Conservation (phyloP, 805 yeast species). For the Brettanomyces custersianus region DNA sequence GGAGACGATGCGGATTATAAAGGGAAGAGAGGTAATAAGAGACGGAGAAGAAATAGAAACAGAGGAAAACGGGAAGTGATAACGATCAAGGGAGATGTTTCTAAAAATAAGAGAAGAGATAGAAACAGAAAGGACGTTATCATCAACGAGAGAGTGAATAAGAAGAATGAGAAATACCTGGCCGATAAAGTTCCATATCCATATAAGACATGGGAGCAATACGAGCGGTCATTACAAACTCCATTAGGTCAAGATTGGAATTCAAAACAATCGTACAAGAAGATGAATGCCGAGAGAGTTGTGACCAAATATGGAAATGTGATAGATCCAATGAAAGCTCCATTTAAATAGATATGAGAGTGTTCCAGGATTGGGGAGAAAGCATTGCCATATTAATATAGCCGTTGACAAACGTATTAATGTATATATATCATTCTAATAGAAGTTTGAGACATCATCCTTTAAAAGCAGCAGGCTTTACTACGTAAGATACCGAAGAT, state of each 20-base stretch:
- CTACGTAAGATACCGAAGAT: too few species aligned
- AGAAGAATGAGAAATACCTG: constrained; percentile 78
- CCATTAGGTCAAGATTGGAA: constrained; percentile 99
- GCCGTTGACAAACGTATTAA: too few species aligned
- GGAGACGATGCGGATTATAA: constrained; percentile 22
- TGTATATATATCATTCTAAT: too few species aligned
- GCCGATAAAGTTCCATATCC: constrained; percentile 93
- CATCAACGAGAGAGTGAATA: constrained; percentile 78
- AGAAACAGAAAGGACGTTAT: constrained; percentile 71
- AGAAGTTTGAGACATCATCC: too few species aligned
- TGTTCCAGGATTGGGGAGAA: too few species aligned
- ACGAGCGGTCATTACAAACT: constrained; percentile 87
- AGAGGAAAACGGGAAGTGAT: constrained; percentile 50
- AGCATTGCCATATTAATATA: too few species aligned
- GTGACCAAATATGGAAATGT: constrained; percentile 81
- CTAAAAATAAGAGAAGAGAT: constrained; percentile 67
- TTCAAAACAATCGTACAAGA: constrained; percentile 77
- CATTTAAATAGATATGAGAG: constrained; percentile 1
- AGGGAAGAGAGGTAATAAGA: constrained; percentile 15
- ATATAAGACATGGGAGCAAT: constrained; percentile 86
- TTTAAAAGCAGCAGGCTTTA: too few species aligned
- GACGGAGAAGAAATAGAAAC: constrained; percentile 18
- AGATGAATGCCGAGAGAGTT: constrained; percentile 80
- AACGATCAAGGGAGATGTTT: constrained; percentile 66
- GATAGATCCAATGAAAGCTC: constrained; percentile 73